phyloP scores from a whole-genome alignment of 345 rosid genomes.

The Euclidium syriacum region DNA sequence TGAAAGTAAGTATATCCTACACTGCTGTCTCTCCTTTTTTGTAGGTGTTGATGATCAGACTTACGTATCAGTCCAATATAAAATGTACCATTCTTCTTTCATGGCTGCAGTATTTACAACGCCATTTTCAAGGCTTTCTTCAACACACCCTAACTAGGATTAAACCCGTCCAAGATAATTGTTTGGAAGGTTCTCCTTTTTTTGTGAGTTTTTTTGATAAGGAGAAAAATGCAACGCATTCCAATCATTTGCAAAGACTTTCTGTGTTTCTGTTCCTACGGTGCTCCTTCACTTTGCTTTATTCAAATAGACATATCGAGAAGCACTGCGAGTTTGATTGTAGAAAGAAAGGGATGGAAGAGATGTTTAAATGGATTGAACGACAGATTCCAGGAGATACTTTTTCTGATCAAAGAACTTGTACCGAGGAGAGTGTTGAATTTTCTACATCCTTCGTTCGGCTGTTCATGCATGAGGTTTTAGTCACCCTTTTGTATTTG shows the following conservation, averaged over 20 bases:
- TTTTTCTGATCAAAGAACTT: conserved; percentile 29
- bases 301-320: conserved; percentile 31
- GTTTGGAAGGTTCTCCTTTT: conserved; percentile 84
- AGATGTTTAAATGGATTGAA: conserved; percentile 60
- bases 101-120: conserved; percentile 73
- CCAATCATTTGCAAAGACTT: conserved; percentile 58
- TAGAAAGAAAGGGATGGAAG: conserved; percentile 45
- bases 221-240: conserved; percentile 24
- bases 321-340: conserved; percentile 31
- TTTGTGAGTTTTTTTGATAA: conserved; percentile 35
- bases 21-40: conserved; percentile 12
- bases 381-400: conserved; percentile 34
- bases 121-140: conserved; percentile 52
- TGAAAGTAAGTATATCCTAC: neutral
- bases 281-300: conserved; percentile 57
- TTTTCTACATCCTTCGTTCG: conserved; percentile 61
- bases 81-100: conserved; percentile 37
- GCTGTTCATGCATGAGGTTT: conserved; percentile 74
- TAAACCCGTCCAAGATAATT: conserved; percentile 32
- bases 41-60: conserved; percentile 81
- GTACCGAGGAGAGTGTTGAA: conserved; percentile 37
- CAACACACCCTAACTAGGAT: conserved; percentile 30
- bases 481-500: neutral
- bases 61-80: conserved; percentile 44
- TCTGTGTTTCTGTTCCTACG: conserved; percentile 62